Evolutionary conservation across 306 rosid genomes (phyloP).

Genomic region (Fragaria iinumae): DNA sequence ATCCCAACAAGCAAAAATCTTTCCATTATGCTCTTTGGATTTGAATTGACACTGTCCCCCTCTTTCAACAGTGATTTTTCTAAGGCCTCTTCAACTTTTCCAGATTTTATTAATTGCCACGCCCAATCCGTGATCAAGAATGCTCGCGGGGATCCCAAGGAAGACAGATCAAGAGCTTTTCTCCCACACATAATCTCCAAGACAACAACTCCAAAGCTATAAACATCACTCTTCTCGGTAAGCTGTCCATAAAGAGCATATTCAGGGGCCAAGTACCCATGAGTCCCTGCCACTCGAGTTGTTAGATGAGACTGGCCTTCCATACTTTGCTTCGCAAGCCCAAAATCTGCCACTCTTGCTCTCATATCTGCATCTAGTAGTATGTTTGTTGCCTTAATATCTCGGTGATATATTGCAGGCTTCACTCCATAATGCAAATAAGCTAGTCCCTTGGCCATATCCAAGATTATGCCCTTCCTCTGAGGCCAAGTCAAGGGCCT

Average conservation of each 20-base stretch:
- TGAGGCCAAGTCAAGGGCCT: conserved; percentile 84
- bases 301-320: conserved; percentile 99
- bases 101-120: conserved; percentile 83
- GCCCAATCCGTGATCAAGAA: conserved; percentile 97
- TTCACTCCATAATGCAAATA: conserved; percentile 94
- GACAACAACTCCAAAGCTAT: conserved; percentile 95
- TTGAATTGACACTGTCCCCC: conserved; percentile 44
- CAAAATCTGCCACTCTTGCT: conserved; percentile 95
- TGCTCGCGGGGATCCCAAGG: conserved; percentile 55
- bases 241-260: conserved; percentile 94
- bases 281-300: conserved; percentile 97
- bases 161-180: conserved; percentile 81
- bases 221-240: conserved; percentile 97
- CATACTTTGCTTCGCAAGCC: conserved; percentile 84
- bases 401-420: conserved; percentile 88
- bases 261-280: conserved; percentile 92
- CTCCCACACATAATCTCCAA: conserved; percentile 98
- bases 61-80: conserved; percentile 55
- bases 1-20: conserved; percentile 82
- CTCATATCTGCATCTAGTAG: conserved; percentile 80
- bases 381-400: conserved; percentile 92
- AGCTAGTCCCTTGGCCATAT: conserved; percentile 86
- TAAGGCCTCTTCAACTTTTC: conserved; percentile 59
- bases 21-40: conserved; percentile 91
- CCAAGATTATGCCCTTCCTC: conserved; percentile 80